Conservation (phyloP, 2,329 filamentous ascomycete genomes). For the Tolypocladium album region DNA sequence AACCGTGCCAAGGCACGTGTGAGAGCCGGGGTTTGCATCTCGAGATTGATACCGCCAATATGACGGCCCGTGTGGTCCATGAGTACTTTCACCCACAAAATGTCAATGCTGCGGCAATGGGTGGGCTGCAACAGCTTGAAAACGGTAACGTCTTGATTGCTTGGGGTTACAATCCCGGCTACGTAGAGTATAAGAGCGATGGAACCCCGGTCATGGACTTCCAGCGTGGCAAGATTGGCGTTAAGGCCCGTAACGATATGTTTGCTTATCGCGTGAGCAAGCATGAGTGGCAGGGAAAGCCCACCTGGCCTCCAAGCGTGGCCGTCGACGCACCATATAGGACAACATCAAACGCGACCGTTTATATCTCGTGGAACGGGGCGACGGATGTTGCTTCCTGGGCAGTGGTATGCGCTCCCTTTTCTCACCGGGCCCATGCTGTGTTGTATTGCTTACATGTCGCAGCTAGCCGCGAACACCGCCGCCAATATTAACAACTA, state of each 20-base stretch:
- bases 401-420: not conserved
- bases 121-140: conserved; percentile 14
- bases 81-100: conserved; percentile 17
- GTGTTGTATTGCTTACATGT: not conserved
- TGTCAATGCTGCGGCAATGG: conserved; percentile 15
- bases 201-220: not conserved
- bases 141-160: conserved; percentile 16
- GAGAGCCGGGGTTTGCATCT: conserved; percentile 9
- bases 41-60: conserved; percentile 13
- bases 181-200: not conserved
- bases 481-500: not conserved
- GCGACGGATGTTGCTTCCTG: not conserved
- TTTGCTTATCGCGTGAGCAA: conserved; percentile 18
- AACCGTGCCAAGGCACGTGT: conserved; percentile 10
- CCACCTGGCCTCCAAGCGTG: conserved; percentile 16
- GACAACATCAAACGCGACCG: not conserved
- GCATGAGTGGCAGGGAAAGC: conserved; percentile 14
- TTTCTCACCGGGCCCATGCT: no score
- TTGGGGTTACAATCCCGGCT: not conserved
- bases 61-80: conserved; percentile 16
- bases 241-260: conserved; percentile 12
- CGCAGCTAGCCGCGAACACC: not conserved
- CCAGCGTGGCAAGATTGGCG: conserved; percentile 9
- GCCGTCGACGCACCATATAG: not conserved
- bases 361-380: not conserved